phyloP scores from a whole-genome alignment of 148 eudicot species.

The Nyssa sinensis region DNA sequence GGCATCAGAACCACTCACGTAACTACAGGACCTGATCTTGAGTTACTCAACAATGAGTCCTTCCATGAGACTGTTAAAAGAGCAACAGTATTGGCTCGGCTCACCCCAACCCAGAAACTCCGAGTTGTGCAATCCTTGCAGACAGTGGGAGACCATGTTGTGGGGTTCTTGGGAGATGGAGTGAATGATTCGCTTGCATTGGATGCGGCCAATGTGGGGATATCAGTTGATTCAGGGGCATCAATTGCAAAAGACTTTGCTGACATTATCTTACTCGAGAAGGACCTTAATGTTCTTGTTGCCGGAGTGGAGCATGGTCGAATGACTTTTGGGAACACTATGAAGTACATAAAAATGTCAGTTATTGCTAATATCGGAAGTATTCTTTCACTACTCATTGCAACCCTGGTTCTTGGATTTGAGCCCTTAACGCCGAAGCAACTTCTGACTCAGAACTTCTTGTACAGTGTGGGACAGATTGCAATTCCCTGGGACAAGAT shows the following conservation, averaged over 20 bases:
- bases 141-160: slow-evolving; percentile 37
- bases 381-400: slow-evolving; percentile 41
- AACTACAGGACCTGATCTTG: slow-evolving; percentile 47
- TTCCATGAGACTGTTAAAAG: slow-evolving; percentile 45
- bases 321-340: slow-evolving; percentile 41
- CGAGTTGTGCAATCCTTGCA: slow-evolving; percentile 49
- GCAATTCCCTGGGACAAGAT: slow-evolving; percentile 55
- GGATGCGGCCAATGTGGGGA: slow-evolving; percentile 51
- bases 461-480: slow-evolving; percentile 47
- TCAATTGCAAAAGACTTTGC: slow-evolving; percentile 47
- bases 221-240: slow-evolving; percentile 50
- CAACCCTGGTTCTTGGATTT: slow-evolving; percentile 30
- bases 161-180: slow-evolving; percentile 54
- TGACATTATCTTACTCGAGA: slow-evolving; percentile 46
- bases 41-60: slow-evolving; percentile 31
- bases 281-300: slow-evolving; percentile 52
- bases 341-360: slow-evolving; percentile 54
- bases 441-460: slow-evolving; percentile 45
- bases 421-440: slow-evolving; percentile 49
- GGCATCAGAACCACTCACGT: slow-evolving; percentile 46
- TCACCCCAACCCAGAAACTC: slow-evolving; percentile 49
- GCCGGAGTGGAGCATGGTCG: slow-evolving; percentile 50
- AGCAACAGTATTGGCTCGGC: slow-evolving; percentile 48
- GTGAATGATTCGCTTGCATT: slow-evolving; percentile 52
- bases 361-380: slow-evolving; percentile 43